These are phyloP conservation scores for Rosellinia necatrix DNA, from an alignment of 2,329 filamentous ascomycete genomes.

Conservation along the genomic window DNA sequence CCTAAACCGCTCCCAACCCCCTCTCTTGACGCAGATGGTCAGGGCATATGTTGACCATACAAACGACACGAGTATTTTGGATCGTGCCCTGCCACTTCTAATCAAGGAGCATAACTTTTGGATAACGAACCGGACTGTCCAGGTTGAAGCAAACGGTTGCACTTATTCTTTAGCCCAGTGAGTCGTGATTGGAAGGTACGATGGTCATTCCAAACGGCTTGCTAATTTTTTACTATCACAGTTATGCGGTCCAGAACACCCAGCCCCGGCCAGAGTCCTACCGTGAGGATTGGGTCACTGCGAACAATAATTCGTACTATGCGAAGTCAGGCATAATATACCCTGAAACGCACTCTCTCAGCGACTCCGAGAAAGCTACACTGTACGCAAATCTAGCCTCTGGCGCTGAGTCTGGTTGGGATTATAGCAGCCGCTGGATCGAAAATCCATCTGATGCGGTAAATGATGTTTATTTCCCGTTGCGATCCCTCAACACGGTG, in stretches of 20 bases:
- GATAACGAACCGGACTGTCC: constrained; percentile 62
- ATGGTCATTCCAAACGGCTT: neutral
- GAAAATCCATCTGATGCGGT: constrained; percentile 61
- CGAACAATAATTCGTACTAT: constrained; percentile 68
- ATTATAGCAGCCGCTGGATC: constrained; percentile 66
- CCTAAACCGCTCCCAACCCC: constrained; percentile 70
- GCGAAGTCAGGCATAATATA: constrained; percentile 62
- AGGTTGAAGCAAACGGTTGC: constrained; percentile 50
- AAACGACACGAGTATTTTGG: constrained; percentile 63
- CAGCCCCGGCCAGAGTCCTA: constrained; percentile 71
- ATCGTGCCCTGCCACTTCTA: constrained; percentile 64
- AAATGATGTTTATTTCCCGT: constrained; percentile 65
- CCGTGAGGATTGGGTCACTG: constrained; percentile 67
- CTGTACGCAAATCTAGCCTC: constrained; percentile 67
- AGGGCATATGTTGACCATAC: constrained; percentile 67
- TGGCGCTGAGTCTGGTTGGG: constrained; percentile 69
- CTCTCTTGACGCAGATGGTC: constrained; percentile 69
- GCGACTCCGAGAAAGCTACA: constrained; percentile 53
- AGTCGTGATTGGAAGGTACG: constrained; percentile 27
- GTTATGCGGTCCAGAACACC: constrained; percentile 65
- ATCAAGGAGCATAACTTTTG: constrained; percentile 69
- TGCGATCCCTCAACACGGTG: constrained; percentile 64
- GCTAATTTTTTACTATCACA: constrained; percentile 23
- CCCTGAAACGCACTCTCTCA: constrained; percentile 54
- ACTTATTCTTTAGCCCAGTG: constrained; percentile 63